Base-by-base conservation (phyloP, 2,329 filamentous ascomycete species). In the Chalaropsis ovoidea region DNA sequence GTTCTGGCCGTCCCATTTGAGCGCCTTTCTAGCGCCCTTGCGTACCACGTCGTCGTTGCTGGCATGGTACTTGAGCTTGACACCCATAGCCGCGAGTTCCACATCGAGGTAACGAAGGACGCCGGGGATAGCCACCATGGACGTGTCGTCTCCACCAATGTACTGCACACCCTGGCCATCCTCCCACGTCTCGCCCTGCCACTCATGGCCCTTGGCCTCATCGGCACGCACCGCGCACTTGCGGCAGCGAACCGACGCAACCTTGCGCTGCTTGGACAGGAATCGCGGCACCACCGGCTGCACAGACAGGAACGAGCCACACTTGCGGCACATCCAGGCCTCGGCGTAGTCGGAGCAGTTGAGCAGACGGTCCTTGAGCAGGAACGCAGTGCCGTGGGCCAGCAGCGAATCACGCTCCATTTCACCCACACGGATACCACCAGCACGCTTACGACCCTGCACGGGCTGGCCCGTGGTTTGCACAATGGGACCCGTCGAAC, bases 401-500 rank as follows among this genome's bases (percentile, higher is more conserved):
- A 99, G 83, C 24, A 99, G 81, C 2, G 93, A 90, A 75, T 99
- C 94, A 70, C 94, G 88, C 78, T 99, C 94, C 94, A 99, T 99
- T 77, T 99, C 94, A 77, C 94, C 94, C 39, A 99, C 93, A 81
- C 94, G 91, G 74, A 99, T 96, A 86, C 94, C 94, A 78, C 94
- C 94, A 73, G 93, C 94, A 76, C 93, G 90, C 75, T 95, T 94
- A 75, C 94, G 83, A 69, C 94, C 94, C 80, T 97, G 96, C 80
- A 99, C 94, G 49, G 94, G 94, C 75, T 99, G 94, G 41, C 93
- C 92, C 0, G 93, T 97, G 17, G 94, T 85, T 27, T 87, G 84
- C 65, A 94, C 94, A 54, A 96, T 88, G 0, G 92, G 92, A 65
- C 94, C 94, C 0, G 94, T 97, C 2, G 94, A 97, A 76, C 94